Conservation (phyloP, 805 yeast species). For the Peterozyma toletana region DNA sequence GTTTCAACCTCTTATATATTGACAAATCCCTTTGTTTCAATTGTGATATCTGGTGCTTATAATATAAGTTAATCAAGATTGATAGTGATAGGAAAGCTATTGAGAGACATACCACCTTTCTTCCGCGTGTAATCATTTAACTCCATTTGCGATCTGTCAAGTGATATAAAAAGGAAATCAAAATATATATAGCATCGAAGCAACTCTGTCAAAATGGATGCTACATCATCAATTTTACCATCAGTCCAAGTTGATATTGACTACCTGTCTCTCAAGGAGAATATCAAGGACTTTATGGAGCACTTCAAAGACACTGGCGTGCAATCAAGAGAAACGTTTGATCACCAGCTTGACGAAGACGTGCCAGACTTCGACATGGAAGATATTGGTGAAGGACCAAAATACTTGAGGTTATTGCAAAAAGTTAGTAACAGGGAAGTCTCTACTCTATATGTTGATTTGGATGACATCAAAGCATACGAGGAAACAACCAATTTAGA, state of each 20-base stretch:
- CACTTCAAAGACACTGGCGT: slow-evolving; percentile 48
- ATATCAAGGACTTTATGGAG: slow-evolving; percentile 57
- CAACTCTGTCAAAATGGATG: slow-evolving; percentile 2
- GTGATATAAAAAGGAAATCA: too few relatives aligned
- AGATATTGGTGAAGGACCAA: slow-evolving; percentile 39
- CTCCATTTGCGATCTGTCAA: too few relatives aligned
- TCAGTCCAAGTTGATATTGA: slow-evolving; percentile 66
- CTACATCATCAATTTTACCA: slow-evolving; percentile 35
- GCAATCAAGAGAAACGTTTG: slow-evolving; percentile 15
- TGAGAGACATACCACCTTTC: too few relatives aligned
- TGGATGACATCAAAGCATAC: slow-evolving; percentile 75
- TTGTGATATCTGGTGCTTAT: too few relatives aligned
- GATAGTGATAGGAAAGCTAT: too few relatives aligned
- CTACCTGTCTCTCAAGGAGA: slow-evolving; percentile 54
- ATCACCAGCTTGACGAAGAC: slow-evolving; percentile 24
- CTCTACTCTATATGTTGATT: slow-evolving; percentile 61
- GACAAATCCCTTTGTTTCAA: too few relatives aligned
- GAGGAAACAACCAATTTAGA: slow-evolving; percentile 35
- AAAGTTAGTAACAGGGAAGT: slow-evolving; percentile 78
- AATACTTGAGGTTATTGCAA: slow-evolving; percentile 71
- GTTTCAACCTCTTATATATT: too few relatives aligned
- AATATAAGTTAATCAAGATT: too few relatives aligned
- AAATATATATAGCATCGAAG: too few relatives aligned
- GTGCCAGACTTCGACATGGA: slow-evolving; percentile 17
- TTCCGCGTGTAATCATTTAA: too few relatives aligned